These are phyloP conservation scores for Isabelozyma pseudorhagii DNA, from an alignment of 805 yeast genomes.

Conservation along the genomic window DNA sequence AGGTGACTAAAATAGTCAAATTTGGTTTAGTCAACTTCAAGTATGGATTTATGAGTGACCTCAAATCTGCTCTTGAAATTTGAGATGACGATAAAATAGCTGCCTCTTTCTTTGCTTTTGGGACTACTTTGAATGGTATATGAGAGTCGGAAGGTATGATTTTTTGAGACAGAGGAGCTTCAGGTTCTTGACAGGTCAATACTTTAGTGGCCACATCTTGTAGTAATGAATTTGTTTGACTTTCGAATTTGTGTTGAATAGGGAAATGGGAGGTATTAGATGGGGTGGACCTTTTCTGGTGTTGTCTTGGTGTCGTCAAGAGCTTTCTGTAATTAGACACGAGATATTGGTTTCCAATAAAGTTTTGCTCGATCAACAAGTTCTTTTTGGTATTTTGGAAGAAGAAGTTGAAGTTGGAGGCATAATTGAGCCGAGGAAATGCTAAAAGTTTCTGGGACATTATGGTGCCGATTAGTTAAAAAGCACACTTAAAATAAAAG, in stretches of 20 bases:
- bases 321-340: conserved; percentile 5
- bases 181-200: conserved; percentile 43
- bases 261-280: not conserved
- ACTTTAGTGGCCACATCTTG: conserved; percentile 43
- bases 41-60: conserved; percentile 55
- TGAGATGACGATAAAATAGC: not conserved
- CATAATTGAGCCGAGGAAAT: conserved; percentile 19
- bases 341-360: conserved; percentile 29
- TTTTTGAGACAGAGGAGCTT: conserved; percentile 20
- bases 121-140: conserved; percentile 58
- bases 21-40: conserved; percentile 87
- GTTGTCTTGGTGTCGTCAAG: conserved; percentile 6
- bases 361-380: conserved; percentile 27
- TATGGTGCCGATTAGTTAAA: not conserved
- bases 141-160: conserved; percentile 17
- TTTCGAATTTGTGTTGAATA: not conserved
- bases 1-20: conserved; percentile 79
- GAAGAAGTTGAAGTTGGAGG: conserved; percentile 32
- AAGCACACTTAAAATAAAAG: no score
- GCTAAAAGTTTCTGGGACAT: conserved; percentile 3
- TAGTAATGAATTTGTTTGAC: conserved; percentile 13
- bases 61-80: conserved; percentile 19
- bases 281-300: not conserved
- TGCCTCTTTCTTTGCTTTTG: conserved; percentile 19
- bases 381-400: conserved; percentile 32